Base-by-base conservation (phyloP, 176 grass and related monocot genomes). In the Zoysia japonica region DNA sequence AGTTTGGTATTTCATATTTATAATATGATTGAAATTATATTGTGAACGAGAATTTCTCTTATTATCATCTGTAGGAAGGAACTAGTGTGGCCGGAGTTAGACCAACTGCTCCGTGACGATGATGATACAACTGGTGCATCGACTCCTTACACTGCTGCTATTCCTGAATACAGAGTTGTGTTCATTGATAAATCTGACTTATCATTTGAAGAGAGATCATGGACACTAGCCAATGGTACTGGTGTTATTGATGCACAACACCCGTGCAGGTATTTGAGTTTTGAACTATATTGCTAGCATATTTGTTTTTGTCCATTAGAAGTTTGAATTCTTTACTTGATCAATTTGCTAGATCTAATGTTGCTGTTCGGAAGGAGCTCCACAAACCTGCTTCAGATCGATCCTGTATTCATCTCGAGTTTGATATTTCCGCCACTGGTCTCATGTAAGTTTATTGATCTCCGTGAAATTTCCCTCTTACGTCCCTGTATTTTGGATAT, bases 341-440 rank as follows among this genome's bases (percentile, higher is more conserved):
- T 76, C 69, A 10, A 48, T 81, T 81, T 84, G 16, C 14, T 74
- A 97, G 93, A 83, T 63, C 90, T 73, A 93, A 90, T 89, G 93
- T 97, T 82, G 93, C 93, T 77, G 76, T 88, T 82, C 90, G 83
- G 50, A 90, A 87, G 74, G 93, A 97, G 75, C 93, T 97, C 40
- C 93, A 97, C 38, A 87, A 84, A 63, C 87, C 93, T 76, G 83
- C 90, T 80, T 97, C 93, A 46, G 93, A 90, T 75, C 88, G 90
- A 47, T 97, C 93, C 66, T 97, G 93, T 71, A 97, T 97, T 74
- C 93, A 97, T 90, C 85, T 97, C 47, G 93, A 97, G 75, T 97
- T 97, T 79, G 93, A 93, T 43, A 89, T 97, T 67, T 82, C 72
- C 53, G 93, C 90, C 77, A 90, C 90, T 73, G 88, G 90, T 46